A percentile compares a stretch with the other conserved stretches of the same genome.
phyloP scores from a whole-genome alignment of 2,329 filamentous ascomycete genomes.

The Xylaria sp. region DNA sequence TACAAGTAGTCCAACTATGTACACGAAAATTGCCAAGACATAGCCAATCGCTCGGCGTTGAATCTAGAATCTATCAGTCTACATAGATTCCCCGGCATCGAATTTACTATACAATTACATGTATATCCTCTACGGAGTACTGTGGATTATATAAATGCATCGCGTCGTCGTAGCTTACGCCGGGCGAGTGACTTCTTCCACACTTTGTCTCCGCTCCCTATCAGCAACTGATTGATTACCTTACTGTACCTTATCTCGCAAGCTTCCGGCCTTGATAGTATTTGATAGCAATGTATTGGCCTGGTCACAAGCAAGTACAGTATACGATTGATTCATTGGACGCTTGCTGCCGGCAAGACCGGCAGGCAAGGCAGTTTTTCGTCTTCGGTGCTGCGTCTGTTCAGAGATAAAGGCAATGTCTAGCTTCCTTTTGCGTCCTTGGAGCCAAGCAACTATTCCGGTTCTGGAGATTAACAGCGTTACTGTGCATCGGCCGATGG shows the following conservation, averaged over 20 bases:
- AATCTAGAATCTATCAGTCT: conserved; percentile 1
- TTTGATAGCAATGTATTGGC: background rate
- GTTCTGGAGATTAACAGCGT: conserved; percentile 3
- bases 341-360: background rate
- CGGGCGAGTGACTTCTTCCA: background rate
- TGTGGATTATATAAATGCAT: background rate
- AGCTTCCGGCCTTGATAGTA: background rate
- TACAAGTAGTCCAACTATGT: no score
- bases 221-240: background rate
- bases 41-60: background rate
- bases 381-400: background rate
- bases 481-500: conserved; percentile 5
- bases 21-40: conserved; percentile 10
- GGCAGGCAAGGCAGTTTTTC: conserved; percentile 9
- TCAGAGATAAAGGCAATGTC: conserved; percentile 18
- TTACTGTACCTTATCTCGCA: conserved; percentile 1
- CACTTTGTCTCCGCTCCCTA: background rate
- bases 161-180: background rate
- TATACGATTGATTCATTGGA: background rate
- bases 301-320: background rate
- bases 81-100: background rate
- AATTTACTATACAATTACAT: background rate
- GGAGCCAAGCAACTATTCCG: conserved; percentile 19
- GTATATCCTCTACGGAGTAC: no score
- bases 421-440: conserved; percentile 31